Conservation (phyloP, 768 basidiomycete species). For the Tulasnella sp. region DNA sequence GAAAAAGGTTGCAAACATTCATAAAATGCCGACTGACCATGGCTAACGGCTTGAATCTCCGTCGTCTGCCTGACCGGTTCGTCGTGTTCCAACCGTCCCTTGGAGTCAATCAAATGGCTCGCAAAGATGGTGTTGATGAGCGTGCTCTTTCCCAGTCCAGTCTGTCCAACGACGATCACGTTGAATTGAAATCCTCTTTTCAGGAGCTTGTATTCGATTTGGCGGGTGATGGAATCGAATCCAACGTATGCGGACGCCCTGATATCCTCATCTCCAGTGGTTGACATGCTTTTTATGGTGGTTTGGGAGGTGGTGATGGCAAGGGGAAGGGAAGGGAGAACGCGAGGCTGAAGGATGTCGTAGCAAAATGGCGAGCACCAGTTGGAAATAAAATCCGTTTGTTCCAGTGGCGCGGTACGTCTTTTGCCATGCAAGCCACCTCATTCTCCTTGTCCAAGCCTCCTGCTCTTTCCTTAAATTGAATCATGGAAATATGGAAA, state of each 20-base stretch:
- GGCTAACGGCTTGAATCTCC: slow-evolving; percentile 89
- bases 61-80: slow-evolving; percentile 92
- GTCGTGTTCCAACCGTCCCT: slow-evolving; percentile 80
- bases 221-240: slow-evolving; percentile 93
- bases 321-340: too few species aligned
- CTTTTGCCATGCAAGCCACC: too few species aligned
- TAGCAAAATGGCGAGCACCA: too few species aligned
- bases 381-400: too few species aligned
- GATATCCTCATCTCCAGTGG: slow-evolving; percentile 59
- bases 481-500: too few species aligned
- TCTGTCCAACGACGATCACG: slow-evolving; percentile 94
- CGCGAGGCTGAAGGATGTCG: too few species aligned
- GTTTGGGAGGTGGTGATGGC: too few species aligned
- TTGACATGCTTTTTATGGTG: slow-evolving; percentile 27
- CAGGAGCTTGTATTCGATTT: slow-evolving; percentile 98
- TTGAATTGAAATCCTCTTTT: slow-evolving; percentile 99
- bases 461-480: too few species aligned
- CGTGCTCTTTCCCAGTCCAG: slow-evolving; percentile 96
- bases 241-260: slow-evolving; percentile 89
- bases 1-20: neutral
- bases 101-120: slow-evolving; percentile 94
- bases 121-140: slow-evolving; percentile 99
- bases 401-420: too few species aligned
- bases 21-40: slow-evolving; percentile 49
- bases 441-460: too few species aligned